Base-by-base conservation (phyloP, 352 stramenopile species). In the Lagenidium giganteum region DNA sequence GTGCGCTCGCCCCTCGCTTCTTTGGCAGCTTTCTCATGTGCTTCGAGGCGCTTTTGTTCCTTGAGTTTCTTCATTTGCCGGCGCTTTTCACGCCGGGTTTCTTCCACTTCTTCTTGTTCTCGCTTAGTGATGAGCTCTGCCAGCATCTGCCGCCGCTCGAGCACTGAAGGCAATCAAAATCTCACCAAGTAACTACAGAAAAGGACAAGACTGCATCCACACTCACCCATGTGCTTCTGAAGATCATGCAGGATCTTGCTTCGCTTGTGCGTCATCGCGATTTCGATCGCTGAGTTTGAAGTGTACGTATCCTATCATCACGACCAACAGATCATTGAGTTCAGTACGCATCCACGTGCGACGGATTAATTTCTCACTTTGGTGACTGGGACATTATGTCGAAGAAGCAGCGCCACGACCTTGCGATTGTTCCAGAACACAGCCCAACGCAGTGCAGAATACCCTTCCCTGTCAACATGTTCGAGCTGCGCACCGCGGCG, bases 371-470 rank as follows among this genome's bases (percentile, higher is more conserved):
- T 4, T 26, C 27, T 39, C n/a, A 59, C 60, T 36, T 67, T 68
- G 3, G 48, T 59, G 8, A 82, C 66, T 0, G 74, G 83, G 11
- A 63, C 49, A 8, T 67, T 65, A 42, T 70, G 59, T 7, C 45
- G 38, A 8, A 83, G 22, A 16, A 83, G 35, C 31, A 83, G 35
- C 1, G 47, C 51, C 1, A 83, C 41, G 34, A 87, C 53, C 8
- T 42, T 23, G 0, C 71, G 34, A 30, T 66, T 46, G 8, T 52
- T 47, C 31, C 82, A 63, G 12, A 53, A 51, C 17, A 70, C 56
- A 0, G 60, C 70, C 73, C 73, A 86, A 0, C 73, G 57, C 14
- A 86, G 48, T 8, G 70, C 60, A 1, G 73, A 86, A 28, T 61
- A 75, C 2, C 67, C 70, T 1, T 59, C 58, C 13, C 38, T 42